Base-by-base conservation (phyloP, 345 rosid genomes). In the Pistacia integerrima region DNA sequence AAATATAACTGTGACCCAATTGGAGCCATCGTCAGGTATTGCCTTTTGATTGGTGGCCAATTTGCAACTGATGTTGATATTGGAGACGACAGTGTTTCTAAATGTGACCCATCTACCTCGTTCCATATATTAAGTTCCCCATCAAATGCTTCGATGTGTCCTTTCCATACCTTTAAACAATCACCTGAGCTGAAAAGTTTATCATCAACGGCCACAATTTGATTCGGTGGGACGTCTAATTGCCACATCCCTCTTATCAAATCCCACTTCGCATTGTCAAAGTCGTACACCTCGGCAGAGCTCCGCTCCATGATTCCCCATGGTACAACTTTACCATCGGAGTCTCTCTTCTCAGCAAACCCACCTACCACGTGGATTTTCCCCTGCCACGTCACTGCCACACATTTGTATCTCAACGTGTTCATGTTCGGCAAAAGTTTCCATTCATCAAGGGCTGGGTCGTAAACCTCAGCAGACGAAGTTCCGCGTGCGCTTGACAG, bases 201-300 rank as follows among this genome's bases (percentile, higher is more conserved):
- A 13, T 81, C 84, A 16, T 81, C 76, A 4, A 85, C 72, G 1
- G 66, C 83, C 25, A 85, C 86, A 3, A 88, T 85, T 63, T 85
- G 89, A 77, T 88, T 87, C 2, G 91, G 93, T 28, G 93, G 93
- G n/a, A 86, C 87, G 49, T 90, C 91, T 13, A 86, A 62, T 51
- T 84, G 87, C 90, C 93, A 86, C 89, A 88, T 88, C 69, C 84
- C 84, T 3, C 60, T 69, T 78, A 85, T 74, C 1, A 88, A 80
- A 46, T 81, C 79, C 93, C 90, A 88, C 65, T 38, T 77, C 41
- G 80, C 84, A 1, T 81, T 51, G 1, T 36, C 60, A 0, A 75
- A 64, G 67, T 86, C 75, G 65, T 82, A 86, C 73, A 90, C 85
- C 80, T 88, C 93, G 1, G 82, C 91, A 0, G 93, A 88, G 81